phyloP scores from a whole-genome alignment of 495 filamentous ascomycete species.

The Hyaloscypha bicolor region DNA sequence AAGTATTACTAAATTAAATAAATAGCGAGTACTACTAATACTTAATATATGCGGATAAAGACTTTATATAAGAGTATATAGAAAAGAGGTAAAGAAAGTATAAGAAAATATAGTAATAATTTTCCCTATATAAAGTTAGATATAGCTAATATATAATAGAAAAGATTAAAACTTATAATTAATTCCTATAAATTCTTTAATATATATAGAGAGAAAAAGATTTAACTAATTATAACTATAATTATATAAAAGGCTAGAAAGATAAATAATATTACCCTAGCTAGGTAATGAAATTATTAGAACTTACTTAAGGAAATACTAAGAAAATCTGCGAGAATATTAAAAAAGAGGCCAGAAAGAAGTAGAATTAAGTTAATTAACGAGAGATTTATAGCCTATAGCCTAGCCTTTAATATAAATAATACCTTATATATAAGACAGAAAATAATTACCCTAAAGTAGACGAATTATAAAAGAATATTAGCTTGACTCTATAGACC shows the following conservation, averaged over 20 bases:
- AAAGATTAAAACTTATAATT: conserved; percentile 19
- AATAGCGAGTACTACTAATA: too few species aligned
- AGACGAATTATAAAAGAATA: conserved; percentile 24
- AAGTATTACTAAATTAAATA: too few species aligned
- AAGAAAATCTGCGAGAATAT: conserved; percentile 29
- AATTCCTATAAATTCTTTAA: conserved; percentile 25
- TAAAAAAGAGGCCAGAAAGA: conserved; percentile 23
- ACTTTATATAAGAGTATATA: too few species aligned
- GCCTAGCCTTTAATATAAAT: conserved; percentile 16
- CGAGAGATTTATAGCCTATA: conserved; percentile 28
- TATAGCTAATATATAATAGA: too few species aligned
- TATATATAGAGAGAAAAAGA: conserved; percentile 17
- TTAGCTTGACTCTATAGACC: conserved; percentile 28
- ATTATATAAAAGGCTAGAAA: conserved; percentile 21
- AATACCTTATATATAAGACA: conserved; percentile 19
- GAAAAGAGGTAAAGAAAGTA: too few species aligned
- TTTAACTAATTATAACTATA: conserved; percentile 14
- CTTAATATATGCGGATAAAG: too few species aligned
- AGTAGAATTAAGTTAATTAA: conserved; percentile 29
- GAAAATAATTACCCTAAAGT: conserved; percentile 21
- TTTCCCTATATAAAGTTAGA: too few species aligned
- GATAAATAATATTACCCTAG: conserved; percentile 25
- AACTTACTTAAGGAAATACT: conserved; percentile 30
- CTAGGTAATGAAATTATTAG: conserved; percentile 25
- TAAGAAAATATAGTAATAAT: too few species aligned